These are phyloP conservation scores for Plasmodium inui DNA, from an alignment of 169 alveolate genomes.

Conservation along the genomic window DNA sequence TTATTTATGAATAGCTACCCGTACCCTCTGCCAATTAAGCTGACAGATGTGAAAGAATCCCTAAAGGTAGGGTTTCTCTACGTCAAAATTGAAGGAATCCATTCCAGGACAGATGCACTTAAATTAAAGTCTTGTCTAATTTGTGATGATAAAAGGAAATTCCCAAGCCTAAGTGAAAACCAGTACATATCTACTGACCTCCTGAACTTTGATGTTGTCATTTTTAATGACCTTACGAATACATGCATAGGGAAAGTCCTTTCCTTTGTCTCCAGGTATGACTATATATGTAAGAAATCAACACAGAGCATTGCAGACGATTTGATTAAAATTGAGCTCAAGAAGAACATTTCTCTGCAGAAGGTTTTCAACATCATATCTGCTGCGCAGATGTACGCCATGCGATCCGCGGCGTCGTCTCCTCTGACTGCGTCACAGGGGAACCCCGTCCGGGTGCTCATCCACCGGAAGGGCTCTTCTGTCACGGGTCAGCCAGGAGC, in stretches of 20 bases:
- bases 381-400: not conserved
- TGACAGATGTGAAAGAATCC: conserved; percentile 64
- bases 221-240: conserved; percentile 61
- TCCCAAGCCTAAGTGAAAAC: conserved; percentile 50
- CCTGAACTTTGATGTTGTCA: conserved; percentile 38
- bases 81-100: conserved; percentile 43
- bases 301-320: conserved; percentile 66
- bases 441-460: conserved; percentile 22
- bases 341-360: conserved; percentile 28
- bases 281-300: conserved; percentile 42
- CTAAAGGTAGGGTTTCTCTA: conserved; percentile 46
- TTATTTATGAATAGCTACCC: conserved; percentile 62
- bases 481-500: not conserved
- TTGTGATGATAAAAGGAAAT: conserved; percentile 68
- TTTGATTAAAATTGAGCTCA: conserved; percentile 56
- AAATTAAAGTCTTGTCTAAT: conserved; percentile 60
- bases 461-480: conserved; percentile 32
- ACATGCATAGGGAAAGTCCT: conserved; percentile 48
- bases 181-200: conserved; percentile 73
- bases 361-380: conserved; percentile 40
- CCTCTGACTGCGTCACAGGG: not conserved
- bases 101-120: conserved; percentile 67
- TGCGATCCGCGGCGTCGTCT: not conserved
- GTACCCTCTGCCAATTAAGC: conserved; percentile 63
- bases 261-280: conserved; percentile 56